Percentiles rank a stretch among this genome's conserved stretches.
Evolutionary conservation across 2,329 filamentous ascomycete species (phyloP).

Genomic region (Cladosporium colombiae): DNA sequence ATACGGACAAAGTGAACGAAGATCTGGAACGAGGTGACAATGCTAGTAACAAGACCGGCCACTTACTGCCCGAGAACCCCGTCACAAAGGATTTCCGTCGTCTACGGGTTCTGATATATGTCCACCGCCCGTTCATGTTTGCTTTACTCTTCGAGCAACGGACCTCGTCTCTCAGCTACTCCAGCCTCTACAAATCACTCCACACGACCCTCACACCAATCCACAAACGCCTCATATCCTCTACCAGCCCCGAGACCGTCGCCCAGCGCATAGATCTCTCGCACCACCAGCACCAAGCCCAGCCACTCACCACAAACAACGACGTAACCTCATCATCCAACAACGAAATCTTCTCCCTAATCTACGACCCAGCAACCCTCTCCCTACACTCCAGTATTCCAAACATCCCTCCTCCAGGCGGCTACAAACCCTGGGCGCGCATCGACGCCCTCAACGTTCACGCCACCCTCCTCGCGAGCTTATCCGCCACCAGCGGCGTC

Average conservation of each 20-base stretch:
- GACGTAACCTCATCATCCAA: constrained; percentile 38
- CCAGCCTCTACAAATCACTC: constrained; percentile 51
- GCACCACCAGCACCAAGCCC: constrained; percentile 22
- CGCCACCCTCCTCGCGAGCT: constrained; percentile 59
- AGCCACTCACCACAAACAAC: background rate
- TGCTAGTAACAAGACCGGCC: background rate
- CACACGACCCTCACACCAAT: constrained; percentile 54
- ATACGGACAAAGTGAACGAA: constrained; percentile 21
- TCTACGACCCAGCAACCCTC: constrained; percentile 60
- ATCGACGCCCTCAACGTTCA: constrained; percentile 64
- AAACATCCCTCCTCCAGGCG: constrained; percentile 60
- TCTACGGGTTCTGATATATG: constrained; percentile 71
- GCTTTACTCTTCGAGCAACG: constrained; percentile 68
- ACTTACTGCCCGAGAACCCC: constrained; percentile 9
- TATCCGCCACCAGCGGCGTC: constrained; percentile 52
- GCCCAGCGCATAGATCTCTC: constrained; percentile 42
- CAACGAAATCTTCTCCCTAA: constrained; percentile 58
- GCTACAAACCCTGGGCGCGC: constrained; percentile 49
- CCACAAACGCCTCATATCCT: constrained; percentile 46
- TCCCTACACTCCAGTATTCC: constrained; percentile 64
- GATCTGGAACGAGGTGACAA: constrained; percentile 5
- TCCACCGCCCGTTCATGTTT: constrained; percentile 73
- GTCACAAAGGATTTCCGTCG: constrained; percentile 27
- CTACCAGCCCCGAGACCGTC: constrained; percentile 45
- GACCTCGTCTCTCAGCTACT: constrained; percentile 55